phyloP scores from a whole-genome alignment of 1,284 basidiomycete genomes.

The Stereum hirsutum region DNA sequence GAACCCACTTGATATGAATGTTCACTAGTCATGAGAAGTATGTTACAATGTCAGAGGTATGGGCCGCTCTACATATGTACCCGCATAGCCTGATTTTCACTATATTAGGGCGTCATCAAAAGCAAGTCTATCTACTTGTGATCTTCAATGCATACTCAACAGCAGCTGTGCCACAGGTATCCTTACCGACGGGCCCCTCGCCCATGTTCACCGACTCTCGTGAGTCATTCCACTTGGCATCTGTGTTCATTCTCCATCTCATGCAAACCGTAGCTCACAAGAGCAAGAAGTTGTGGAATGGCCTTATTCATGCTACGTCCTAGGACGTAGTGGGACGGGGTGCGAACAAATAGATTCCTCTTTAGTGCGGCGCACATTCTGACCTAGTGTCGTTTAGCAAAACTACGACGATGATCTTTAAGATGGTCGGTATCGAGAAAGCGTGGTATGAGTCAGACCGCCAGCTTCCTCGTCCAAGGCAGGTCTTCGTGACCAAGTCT shows the following conservation, averaged over 20 bases:
- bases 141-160: neutral
- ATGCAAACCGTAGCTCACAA: constrained; percentile 25
- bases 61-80: neutral
- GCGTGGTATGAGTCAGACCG: constrained; percentile 25
- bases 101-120: neutral
- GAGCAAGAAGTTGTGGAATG: constrained; percentile 52
- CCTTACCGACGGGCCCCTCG: constrained; percentile 25
- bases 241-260: constrained; percentile 19
- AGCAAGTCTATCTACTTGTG: neutral
- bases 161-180: constrained; percentile 24
- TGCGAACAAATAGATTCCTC: constrained; percentile 15
- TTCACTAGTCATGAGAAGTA: constrained; percentile 4
- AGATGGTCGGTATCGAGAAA: constrained; percentile 50
- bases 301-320: constrained; percentile 48
- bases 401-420: constrained; percentile 60
- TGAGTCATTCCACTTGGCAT: constrained; percentile 19
- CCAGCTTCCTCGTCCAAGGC: constrained; percentile 34
- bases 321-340: constrained; percentile 67
- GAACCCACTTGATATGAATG: too few relatives aligned
- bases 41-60: constrained; percentile 10
- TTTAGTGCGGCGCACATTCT: neutral
- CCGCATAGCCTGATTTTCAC: neutral
- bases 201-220: constrained; percentile 36
- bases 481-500: constrained; percentile 62
- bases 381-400: constrained; percentile 30